Base-by-base conservation (phyloP, 257 asterid species). In the Penstemon newberryi region DNA sequence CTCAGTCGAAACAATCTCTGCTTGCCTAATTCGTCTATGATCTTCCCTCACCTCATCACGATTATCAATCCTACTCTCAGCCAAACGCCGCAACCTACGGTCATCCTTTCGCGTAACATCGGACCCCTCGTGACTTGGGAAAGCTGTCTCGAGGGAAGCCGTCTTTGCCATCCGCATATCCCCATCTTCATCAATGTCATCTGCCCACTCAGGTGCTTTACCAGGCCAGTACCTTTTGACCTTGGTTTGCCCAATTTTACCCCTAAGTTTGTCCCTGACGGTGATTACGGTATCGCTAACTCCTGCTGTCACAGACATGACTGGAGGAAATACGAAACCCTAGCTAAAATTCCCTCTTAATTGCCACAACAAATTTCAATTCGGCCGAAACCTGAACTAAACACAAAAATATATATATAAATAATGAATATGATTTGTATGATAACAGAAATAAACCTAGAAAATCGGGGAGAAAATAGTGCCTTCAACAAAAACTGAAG, bases 221-320 rank as follows among this genome's bases (percentile, higher is more conserved):
- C 97, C 99, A 0, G 99, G 96, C 99, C 97, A 93, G 72, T 93
- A 90, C 63, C 99, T 73, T 67, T 90, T 93, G 67, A 93, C 99
- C 79, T 88, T 90, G 37, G 99, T 93, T 73, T 86, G 96, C 66
- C 96, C 97, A 61, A 93, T 90, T 73, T 86, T 90, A 11, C 99
- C 99, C 76, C 94, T 82, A 41, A 93, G 99, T 77, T 93, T 93
- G 63, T 93, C 99, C 87, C 99, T 83, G 55, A 90, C 78, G 0
- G 96, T 86, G 56, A 88, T 93, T 6, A 90, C 80, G 0, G 94
- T 74, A 67, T 90, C 94, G 82, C 97, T 90, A 59, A 93, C 96
- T 25, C 99, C 97, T 5, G 95, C 97, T 59, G 95, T 88, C 49
- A 93, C 99, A 53, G 99, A 93, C 99, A 93, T 93, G 83, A 76